Base-by-base conservation (phyloP, 2,329 filamentous ascomycete species). In the Sarocladium oryzae region DNA sequence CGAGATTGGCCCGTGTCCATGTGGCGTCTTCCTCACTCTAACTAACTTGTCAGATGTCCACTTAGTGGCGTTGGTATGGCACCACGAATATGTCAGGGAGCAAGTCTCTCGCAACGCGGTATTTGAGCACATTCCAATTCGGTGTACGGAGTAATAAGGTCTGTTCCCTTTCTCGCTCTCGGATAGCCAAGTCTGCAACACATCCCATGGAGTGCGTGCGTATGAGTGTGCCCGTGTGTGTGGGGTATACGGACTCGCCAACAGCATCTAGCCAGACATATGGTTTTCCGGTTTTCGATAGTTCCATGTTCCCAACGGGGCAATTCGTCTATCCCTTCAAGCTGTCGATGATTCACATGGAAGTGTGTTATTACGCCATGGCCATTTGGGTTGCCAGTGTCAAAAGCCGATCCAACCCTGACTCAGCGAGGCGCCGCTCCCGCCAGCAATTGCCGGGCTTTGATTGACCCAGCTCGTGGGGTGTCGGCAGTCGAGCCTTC, bases 51-150 rank as follows among this genome's bases (percentile, higher is more conserved):
- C 21, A 16, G 4, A 28, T 28, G 11, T 16, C 40, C 21, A 43
- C 43, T 33, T 48, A n/a, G 26, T 32, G 43, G 43, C 43, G 43
- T 26, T 30, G 40, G 3, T 13, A 48, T 48, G 40, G n/a, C 40
- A 28, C 40, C 40, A 43, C n/a, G n/a, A n/a, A n/a, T n/a, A n/a
- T n/a, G n/a, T n/a, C n/a, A n/a, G n/a, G n/a, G n/a, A n/a, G n/a
- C n/a, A n/a, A n/a, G n/a, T n/a, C n/a, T n/a, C n/a, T n/a, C n/a
- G n/a, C n/a, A n/a, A n/a, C n/a, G n/a, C n/a, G n/a, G n/a, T n/a
- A n/a, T n/a, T n/a, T n/a, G n/a, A n/a, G n/a, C n/a, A n/a, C n/a
- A n/a, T 16, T 7, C 8, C 8, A 43, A 18, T 43, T 20, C 10
- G 23, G n/a, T 11, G n/a, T 9, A 43, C 40, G 11, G n/a, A 40